Base-by-base conservation (phyloP, 495 filamentous ascomycete genomes). In the Penicillium turbatum region DNA sequence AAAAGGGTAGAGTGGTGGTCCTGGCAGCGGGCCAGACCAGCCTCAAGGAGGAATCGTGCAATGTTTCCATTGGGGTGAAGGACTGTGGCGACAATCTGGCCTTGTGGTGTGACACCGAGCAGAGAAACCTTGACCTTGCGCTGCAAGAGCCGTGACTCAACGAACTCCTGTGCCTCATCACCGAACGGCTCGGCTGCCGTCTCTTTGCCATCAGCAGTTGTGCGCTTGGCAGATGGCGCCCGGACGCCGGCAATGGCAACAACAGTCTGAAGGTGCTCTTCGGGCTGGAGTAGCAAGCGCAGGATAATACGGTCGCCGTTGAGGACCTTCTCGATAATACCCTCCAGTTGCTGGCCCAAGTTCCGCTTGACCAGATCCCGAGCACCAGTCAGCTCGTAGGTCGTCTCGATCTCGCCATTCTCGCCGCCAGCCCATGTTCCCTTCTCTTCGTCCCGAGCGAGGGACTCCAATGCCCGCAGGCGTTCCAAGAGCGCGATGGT, bases 1-100 rank as follows among this genome's bases (percentile, higher is more conserved):
- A 99, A 82, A 65, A 96, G 72, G 13, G 89, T 89, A 2, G 90
- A 93, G 70, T 99, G 95, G 70, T 89, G 89, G 67, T 99, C 95
- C 37, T 88, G 86, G 76, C 93, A 97, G 59, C 90, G 81, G 36
- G 92, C 95, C 36, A 97, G 74, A 57, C 95, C 95, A 40, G 88
- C 88, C 56, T 90, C 83, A 24, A 97, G 84, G 13, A 97, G 69
- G 67, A 90, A 89, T 51, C 87, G 87, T 26, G 91, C 89, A 67
- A 99, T 93, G 68, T 88, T 95, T 42, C 95, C 95, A 19, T 86
- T 84, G 17, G 90, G 90, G 70, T 97, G 95, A 37, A 88, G 77
- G 21, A 99, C 79, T 31, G 80, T 79, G 39, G 83, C 89, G 55
- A 97, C 81, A 15, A 96, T 77, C 62, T 93, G 89, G 40, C 82